Evolutionary conservation across 179 eudicot genomes (phyloP), one percentile per base, ranked within the genome.

Genomic region (Silene vulgaris): DNA sequence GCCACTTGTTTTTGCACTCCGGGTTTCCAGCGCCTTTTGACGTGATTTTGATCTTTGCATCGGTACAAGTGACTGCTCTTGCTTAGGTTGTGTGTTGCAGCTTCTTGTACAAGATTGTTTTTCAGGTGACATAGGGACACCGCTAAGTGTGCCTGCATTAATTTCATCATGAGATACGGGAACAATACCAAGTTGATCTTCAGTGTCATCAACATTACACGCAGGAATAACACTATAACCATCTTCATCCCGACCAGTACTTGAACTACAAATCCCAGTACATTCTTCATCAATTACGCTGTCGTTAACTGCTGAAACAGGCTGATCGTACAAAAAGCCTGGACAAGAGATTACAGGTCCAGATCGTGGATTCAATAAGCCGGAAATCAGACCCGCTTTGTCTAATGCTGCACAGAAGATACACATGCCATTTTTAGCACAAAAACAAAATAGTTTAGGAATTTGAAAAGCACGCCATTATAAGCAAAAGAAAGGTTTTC

Each of bases 31-130:
- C 76, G 97, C 99, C 82, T 85, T 92, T 82, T 95, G 99, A 74
- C 99, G 90, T 14, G 99, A 90, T 78, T 81, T 95, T 67, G 99
- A 95, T 81, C 97, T 87, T 66, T 90, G 89, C 28, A 92, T 66
- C 75, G 82, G 82, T 52, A 82, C 89, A 30, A 89, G 76, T 45
- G 93, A 89, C 76, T 73, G 83, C 73, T 86, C 93, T 48, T 62
- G 79, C 68, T 77, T 78, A 69, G 63, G 40, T 52, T 20, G 74
- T 17, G 59, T 73, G 76, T 78, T 65, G 28, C 79, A 72, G 66
- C 74, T 65, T 71, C 71, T 80, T 67, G 45, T 80, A 70, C 75
- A 89, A 26, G 68, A 76, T 82, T 75, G 84, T 54, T 81, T 86
- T 66, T 79, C 87, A 77, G 90, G 96, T 45, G 91, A 87, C 74